A percentile compares a stretch with the other conserved stretches of the same genome.
Conservation (phyloP, 805 yeast species). For the Spathaspora hagerdaliae region DNA sequence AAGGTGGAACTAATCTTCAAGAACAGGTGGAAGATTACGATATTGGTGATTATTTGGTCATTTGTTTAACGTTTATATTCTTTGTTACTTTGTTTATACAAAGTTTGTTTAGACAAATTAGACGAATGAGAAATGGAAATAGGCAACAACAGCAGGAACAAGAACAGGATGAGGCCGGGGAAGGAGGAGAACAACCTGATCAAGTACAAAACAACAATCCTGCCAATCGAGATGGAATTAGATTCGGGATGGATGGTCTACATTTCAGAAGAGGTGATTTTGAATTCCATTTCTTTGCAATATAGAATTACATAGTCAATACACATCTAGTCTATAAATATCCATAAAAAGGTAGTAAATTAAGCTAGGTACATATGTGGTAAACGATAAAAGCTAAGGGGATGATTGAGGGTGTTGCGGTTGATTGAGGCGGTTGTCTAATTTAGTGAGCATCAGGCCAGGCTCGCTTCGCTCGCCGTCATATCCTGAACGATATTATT, state of each 20-base stretch:
- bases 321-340: no score
- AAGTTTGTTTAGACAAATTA: slow-evolving; percentile 20
- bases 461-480: neutral
- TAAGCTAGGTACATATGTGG: no score
- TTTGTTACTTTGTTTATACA: slow-evolving; percentile 26
- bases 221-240: neutral
- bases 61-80: slow-evolving; percentile 23
- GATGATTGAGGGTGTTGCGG: no score
- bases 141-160: slow-evolving; percentile 8
- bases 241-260: slow-evolving; percentile 16
- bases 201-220: no score
- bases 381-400: no score
- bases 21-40: slow-evolving; percentile 19
- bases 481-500: slow-evolving; percentile 29
- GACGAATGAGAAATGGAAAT: slow-evolving; percentile 16
- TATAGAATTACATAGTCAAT: slow-evolving; percentile 9
- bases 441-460: no score
- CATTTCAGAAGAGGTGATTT: slow-evolving; percentile 24
- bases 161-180: slow-evolving; percentile 5
- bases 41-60: slow-evolving; percentile 31
- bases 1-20: slow-evolving; percentile 16
- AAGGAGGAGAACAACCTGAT: slow-evolving; percentile 3
- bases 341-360: no score
- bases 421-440: no score
- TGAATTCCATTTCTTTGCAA: slow-evolving; percentile 34